Base-by-base conservation (phyloP, 2,329 filamentous ascomycete genomes). In the Fusarium pilosicola region DNA sequence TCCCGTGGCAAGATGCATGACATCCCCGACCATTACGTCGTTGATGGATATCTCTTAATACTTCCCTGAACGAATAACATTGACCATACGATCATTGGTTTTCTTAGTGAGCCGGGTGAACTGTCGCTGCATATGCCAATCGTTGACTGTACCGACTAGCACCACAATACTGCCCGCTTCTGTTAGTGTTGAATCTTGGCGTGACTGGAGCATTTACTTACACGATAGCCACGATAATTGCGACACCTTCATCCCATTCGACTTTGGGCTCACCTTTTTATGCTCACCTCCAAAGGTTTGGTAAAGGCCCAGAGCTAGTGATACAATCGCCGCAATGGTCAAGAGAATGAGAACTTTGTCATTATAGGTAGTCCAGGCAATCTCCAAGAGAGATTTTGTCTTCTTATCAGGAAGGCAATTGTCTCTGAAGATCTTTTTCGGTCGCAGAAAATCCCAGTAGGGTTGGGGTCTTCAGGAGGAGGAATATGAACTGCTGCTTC, bases 321-420 rank as follows among this genome's bases (percentile, higher is more conserved):
- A 94, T 17, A 94, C 86, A 17, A 91, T 84, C 4, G 92, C 92
- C 15, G 92, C 92, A 41, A 90, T 86, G 1, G 91, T 92, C 67
- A 94, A 83, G 11, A 94, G 82, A 44, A 94, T 91, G 44, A 94
- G 87, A 41, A 94, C 90, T 73, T 92, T 92, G 81, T 94, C 92
- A 74, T 93, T 92, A 80, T 92, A 93, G 6, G 92, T 91, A 70
- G 88, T 88, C 91, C 91, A 94, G 66, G 91, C 86, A 32, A 93
- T 81, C 72, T 86, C 84, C 75, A 89, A 85, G 45, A 93, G 85
- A 5, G 89, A 86, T 34, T 89, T 90, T 5, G 87, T 84, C 79
- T 92, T 91, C 78, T 91, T 90, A 48, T 89, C 86, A 0, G 91
- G 91, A 28, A 93, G 82, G 18, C 84, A 81, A 75, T 93, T 93